Evolutionary conservation across 306 rosid genomes (phyloP), one percentile per base, ranked within the genome.

Genomic region (Dryas alaskensis): DNA sequence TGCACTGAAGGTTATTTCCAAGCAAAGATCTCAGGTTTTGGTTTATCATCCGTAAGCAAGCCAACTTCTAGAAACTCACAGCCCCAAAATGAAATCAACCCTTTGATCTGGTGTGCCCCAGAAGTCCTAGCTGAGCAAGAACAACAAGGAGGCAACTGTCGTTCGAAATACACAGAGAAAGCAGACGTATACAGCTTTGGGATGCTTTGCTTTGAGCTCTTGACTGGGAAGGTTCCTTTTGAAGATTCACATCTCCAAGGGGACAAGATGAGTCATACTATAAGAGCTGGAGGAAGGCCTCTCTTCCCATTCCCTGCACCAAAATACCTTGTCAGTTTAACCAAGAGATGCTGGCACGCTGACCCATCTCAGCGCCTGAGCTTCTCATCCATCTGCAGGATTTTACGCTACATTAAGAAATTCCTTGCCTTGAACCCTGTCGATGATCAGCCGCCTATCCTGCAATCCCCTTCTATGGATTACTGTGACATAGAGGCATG

Each of bases 151-250:
- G 68, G 65, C 16, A 70, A 45, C 11, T 47, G 69, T 25, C 63
- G 58, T 57, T 63, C 31, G 27, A 91, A 72, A 81, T 87, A 82
- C 77, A 75, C 97, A 0, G 96, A 92, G 88, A 90, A 95, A 85
- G 92, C 96, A 0, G 99, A 95, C 72, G 89, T 90, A 0, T 95
- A 90, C 43, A 92, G 99, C 75, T 95, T 88, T 47, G 97, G 96
- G 0, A 95, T 95, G 99, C 79, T 92, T 31, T 90, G 96, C 70
- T 95, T 95, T 73, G 85, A 92, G 83, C 78, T 95, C 61, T 61
- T 95, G 84, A 95, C 98, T 2, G 97, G 99, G 52, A 95, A 95
- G 77, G 82, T 95, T 6, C 96, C 99, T 9, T 90, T 92, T 49
- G 97, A 92, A 65, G 97, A 91, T 51, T 65, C 80, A 11, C 92